Base-by-base conservation (phyloP, 192 early-diverging fungal genomes). In the Mortierella claussenii region DNA sequence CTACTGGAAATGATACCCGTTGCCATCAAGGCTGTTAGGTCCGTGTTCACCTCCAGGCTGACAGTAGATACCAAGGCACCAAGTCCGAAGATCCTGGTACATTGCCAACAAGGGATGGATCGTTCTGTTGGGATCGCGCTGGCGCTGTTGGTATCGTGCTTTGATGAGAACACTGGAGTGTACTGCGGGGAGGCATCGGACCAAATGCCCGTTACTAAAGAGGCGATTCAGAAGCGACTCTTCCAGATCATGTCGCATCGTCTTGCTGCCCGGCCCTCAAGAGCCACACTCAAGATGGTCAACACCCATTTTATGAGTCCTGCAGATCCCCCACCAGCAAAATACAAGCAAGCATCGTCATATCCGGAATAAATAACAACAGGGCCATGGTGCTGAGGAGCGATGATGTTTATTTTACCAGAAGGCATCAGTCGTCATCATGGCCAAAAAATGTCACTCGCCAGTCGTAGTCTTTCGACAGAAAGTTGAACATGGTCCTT, bases 71-170 rank as follows among this genome's bases (percentile, higher is more conserved):
- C 42, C 37, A 32, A 48, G 26, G 24, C 13, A 2, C 15, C 40
- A 17, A 50, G 2, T 4, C 58, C 46, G 4, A 73, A 69, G 49
- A 73, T 95, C 9, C 75, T 97, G 48, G 69, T 97, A 18, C 91
- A 94, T 62, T 94, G 95, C 79, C 86, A 86, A 46, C 90, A 95
- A 78, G 94, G 92, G 5, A 88, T 86, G 68, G 93, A 94, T 69
- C 68, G 92, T 44, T 94, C 93, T 5, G 92, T 94, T 2, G 91
- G 93, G 20, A 91, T 97, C 57, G 71, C 89, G 12, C 60, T 97
- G 57, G 83, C 89, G 0, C 55, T 93, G 11, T 44, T 97, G 34
- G 54, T 90, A 1, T 55, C 79, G 17, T 87, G 83, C 57, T 90
- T 82, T 74, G 88, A 88, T 55, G 65, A 70, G 28, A 13, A 80